Conservation (phyloP, 495 filamentous ascomycete species). For the Parathielavia appendiculata region DNA sequence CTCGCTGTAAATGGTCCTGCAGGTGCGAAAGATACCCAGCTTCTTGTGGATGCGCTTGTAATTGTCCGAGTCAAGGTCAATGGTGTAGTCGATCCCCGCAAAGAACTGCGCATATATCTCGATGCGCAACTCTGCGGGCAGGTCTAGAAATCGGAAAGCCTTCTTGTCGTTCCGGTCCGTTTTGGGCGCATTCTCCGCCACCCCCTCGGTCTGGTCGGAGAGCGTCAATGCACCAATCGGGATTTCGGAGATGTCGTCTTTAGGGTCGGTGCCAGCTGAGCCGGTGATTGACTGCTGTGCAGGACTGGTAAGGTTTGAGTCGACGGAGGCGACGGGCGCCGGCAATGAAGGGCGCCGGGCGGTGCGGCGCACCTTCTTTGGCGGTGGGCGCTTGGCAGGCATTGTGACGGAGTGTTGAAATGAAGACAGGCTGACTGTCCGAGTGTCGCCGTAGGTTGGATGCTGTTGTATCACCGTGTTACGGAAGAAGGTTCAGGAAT, state of each 20-base stretch:
- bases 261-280: slow-evolving; percentile 41
- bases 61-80: slow-evolving; percentile 69
- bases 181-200: slow-evolving; percentile 13
- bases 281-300: slow-evolving; percentile 40
- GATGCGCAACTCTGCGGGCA: slow-evolving; percentile 71
- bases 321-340: slow-evolving; percentile 35
- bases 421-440: neutral
- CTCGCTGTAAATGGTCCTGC: slow-evolving; percentile 62
- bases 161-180: slow-evolving; percentile 21
- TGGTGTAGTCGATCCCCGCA: slow-evolving; percentile 42
- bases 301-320: slow-evolving; percentile 34
- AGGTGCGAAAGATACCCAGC: slow-evolving; percentile 58
- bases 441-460: neutral
- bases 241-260: slow-evolving; percentile 33
- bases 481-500: neutral
- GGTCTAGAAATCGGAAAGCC: slow-evolving; percentile 68
- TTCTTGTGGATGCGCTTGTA: slow-evolving; percentile 51
- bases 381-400: slow-evolving; percentile 26
- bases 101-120: slow-evolving; percentile 66
- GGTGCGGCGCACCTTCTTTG: slow-evolving; percentile 32
- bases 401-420: slow-evolving; percentile 21
- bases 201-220: slow-evolving; percentile 11
- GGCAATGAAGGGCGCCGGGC: slow-evolving; percentile 19
- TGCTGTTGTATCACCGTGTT: neutral
- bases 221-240: slow-evolving; percentile 34